Evolutionary conservation across 2,329 filamentous ascomycete species (phyloP).

Genomic region (Seiridium cupressi): DNA sequence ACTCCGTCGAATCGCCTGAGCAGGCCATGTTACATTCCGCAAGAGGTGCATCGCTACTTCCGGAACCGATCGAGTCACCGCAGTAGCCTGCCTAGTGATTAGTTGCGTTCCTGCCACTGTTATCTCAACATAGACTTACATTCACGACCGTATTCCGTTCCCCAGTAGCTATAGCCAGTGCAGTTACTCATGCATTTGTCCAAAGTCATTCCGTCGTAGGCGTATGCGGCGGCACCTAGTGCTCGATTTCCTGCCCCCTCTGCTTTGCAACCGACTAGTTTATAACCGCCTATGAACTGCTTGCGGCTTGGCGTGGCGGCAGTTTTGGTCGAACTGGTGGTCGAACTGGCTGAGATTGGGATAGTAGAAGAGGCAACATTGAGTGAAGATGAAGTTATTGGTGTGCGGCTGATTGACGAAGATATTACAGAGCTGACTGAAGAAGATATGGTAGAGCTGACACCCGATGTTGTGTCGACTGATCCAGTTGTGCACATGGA

Average conservation of each 20-base stretch:
- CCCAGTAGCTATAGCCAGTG: slow-evolving; percentile 45
- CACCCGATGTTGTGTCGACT: neutral
- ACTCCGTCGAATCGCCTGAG: slow-evolving; percentile 37
- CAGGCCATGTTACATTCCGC: slow-evolving; percentile 38
- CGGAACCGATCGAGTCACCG: slow-evolving; percentile 37
- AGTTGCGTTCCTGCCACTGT: neutral
- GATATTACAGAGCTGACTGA: neutral
- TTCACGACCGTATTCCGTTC: slow-evolving; percentile 50
- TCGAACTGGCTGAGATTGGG: slow-evolving; percentile 15
- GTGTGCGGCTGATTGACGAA: neutral
- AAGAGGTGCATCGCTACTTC: slow-evolving; percentile 28
- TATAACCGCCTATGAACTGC: slow-evolving; percentile 40
- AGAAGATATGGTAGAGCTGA: neutral
- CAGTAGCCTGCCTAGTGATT: slow-evolving; percentile 38
- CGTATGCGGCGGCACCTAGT: slow-evolving; percentile 36
- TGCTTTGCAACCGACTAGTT: slow-evolving; percentile 46
- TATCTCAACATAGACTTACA: slow-evolving; percentile 30
- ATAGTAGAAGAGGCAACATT: neutral
- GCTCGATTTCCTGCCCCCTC: slow-evolving; percentile 44
- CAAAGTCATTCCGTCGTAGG: slow-evolving; percentile 48
- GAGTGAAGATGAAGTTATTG: neutral
- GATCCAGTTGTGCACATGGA: slow-evolving; percentile 21
- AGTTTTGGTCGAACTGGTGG: slow-evolving; percentile 26
- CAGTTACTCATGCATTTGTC: slow-evolving; percentile 46
- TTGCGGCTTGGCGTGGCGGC: slow-evolving; percentile 34